Base-by-base conservation (phyloP, 352 stramenopile genomes). In the Phytophthora nicotianae region DNA sequence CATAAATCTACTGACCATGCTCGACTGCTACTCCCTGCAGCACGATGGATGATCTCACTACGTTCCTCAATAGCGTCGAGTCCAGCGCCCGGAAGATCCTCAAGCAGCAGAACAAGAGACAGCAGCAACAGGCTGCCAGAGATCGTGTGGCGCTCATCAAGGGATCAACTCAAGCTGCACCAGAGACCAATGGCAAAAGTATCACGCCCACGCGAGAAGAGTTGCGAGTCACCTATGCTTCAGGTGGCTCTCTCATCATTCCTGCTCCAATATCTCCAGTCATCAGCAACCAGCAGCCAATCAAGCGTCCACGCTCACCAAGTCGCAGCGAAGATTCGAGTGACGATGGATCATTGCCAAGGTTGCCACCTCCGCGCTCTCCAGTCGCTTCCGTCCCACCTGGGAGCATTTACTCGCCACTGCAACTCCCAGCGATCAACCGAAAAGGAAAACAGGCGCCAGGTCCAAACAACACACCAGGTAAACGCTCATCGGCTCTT, bases 21-120 rank as follows among this genome's bases (percentile, higher is more conserved):
- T 16, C 23, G 46, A 24, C 32, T 49, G 6, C 16, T 59, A 40
- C 49, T 72, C 51, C 24, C 46, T 67, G 50, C 59, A 65, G 48
- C 37, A 49, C 42, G 16, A 89, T 90, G 81, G 81, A 93, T 40
- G 83, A 95, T 47, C 70, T 93, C 42, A 85, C 82, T 20, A 83
- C 88, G 72, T 93, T 93, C 62, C 72, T 92, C 51, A 88, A 88
- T 62, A 90, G 70, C 49, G 83, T 93, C 50, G 81, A 93, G 62
- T 74, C 76, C 24, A 90, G 78, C 46, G 82, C 83, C 24, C 83
- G 83, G 11, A 83, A 83, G 49, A 90, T 95, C 77, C 70, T 93
- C 67, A 89, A 89, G 72, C 76, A 91, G 53, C 83, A 94, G 64
- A 88, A 89, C 62, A 84, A 84, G 50, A 89, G 87, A 56, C 83